A percentile compares a stretch with the other conserved stretches of the same genome.
Conservation (phyloP, 495 filamentous ascomycete genomes). For the Penicillium egyptiacum region DNA sequence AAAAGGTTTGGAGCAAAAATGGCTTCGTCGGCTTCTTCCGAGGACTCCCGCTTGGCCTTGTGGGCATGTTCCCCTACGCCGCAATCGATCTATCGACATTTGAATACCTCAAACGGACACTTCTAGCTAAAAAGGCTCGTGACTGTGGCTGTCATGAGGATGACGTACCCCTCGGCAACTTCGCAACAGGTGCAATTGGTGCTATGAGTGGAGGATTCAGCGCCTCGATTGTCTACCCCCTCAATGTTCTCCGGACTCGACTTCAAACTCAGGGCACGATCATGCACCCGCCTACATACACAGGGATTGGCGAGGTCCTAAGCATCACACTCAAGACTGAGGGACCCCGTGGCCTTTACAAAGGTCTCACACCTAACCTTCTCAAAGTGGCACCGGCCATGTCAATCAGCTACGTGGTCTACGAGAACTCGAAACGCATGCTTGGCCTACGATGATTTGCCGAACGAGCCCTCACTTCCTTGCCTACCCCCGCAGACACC, state of each 20-base stretch:
- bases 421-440: slow-evolving; percentile 87
- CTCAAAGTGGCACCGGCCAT: slow-evolving; percentile 96
- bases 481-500: background rate
- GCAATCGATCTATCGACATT: slow-evolving; percentile 96
- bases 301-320: slow-evolving; percentile 81
- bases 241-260: slow-evolving; percentile 92
- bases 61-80: slow-evolving; percentile 97
- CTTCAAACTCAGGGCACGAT: slow-evolving; percentile 93
- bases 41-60: slow-evolving; percentile 84
- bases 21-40: slow-evolving; percentile 82
- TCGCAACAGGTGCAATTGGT: slow-evolving; percentile 79
- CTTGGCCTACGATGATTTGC: slow-evolving; percentile 64
- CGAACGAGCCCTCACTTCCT: background rate
- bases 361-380: slow-evolving; percentile 91
- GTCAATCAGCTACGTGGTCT: slow-evolving; percentile 96
- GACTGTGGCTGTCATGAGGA: slow-evolving; percentile 72
- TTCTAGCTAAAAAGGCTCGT: slow-evolving; percentile 69
- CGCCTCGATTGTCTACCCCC: slow-evolving; percentile 88
- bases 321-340: slow-evolving; percentile 78
- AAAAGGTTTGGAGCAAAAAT: slow-evolving; percentile 77
- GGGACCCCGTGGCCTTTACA: slow-evolving; percentile 85
- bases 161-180: slow-evolving; percentile 72
- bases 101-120: slow-evolving; percentile 79
- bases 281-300: slow-evolving; percentile 88
- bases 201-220: slow-evolving; percentile 89